Conservation (phyloP, 805 yeast genomes). For the Ogataea henricii region DNA sequence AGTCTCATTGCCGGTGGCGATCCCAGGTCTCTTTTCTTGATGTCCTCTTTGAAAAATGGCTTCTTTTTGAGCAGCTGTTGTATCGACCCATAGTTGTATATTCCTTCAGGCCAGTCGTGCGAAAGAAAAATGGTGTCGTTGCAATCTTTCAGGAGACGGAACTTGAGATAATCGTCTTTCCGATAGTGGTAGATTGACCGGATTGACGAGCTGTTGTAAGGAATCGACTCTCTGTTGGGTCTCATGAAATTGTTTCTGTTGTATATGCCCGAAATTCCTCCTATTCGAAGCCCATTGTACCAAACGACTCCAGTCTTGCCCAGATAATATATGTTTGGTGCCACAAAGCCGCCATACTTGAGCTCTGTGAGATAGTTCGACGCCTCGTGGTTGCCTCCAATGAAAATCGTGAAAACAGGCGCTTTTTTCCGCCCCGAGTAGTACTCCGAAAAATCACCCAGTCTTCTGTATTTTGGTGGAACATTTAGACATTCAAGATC, state of each 20-base stretch:
- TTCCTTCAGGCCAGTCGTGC: constrained; percentile 95
- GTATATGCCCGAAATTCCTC: constrained; percentile 85
- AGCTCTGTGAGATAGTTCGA: constrained; percentile 74
- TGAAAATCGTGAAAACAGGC: constrained; percentile 75
- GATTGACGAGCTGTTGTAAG: constrained; percentile 48
- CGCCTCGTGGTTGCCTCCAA: constrained; percentile 96
- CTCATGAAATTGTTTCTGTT: constrained; percentile 50
- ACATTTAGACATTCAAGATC: constrained; percentile 76
- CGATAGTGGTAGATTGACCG: constrained; percentile 76
- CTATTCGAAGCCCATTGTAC: constrained; percentile 74
- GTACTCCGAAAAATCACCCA: constrained; percentile 83
- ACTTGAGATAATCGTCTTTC: constrained; percentile 59
- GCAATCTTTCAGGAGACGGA: constrained; percentile 41
- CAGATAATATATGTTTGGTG: constrained; percentile 80
- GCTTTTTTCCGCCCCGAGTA: constrained; percentile 62
- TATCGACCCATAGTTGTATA: constrained; percentile 65
- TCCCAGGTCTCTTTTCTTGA: constrained; percentile 63
- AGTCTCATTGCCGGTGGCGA: constrained; percentile 65
- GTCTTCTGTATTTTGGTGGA: constrained; percentile 69
- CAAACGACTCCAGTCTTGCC: constrained; percentile 78
- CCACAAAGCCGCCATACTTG: constrained; percentile 90
- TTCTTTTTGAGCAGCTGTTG: constrained; percentile 53
- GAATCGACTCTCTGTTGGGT: constrained; percentile 45
- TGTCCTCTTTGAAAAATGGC: constrained; percentile 68
- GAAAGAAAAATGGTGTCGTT: constrained; percentile 59